These are phyloP conservation scores for Rosa chinensis DNA, from an alignment of 306 rosid species.

Conservation along the genomic window DNA sequence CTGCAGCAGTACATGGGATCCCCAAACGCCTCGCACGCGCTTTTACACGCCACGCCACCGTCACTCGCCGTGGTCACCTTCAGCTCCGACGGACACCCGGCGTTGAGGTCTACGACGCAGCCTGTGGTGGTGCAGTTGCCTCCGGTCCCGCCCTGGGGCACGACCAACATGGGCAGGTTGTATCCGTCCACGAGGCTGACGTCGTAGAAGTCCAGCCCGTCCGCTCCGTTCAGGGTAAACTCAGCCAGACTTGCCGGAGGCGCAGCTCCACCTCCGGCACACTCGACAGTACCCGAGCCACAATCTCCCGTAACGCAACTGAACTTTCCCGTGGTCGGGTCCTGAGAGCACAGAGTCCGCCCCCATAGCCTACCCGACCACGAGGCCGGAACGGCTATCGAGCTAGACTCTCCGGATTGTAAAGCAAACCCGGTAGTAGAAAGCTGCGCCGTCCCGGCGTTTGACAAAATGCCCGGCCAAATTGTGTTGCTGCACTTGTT, in stretches of 20 bases:
- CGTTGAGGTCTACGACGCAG: slow-evolving; percentile 63
- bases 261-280: slow-evolving; percentile 48
- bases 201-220: slow-evolving; percentile 78
- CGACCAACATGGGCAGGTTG: slow-evolving; percentile 69
- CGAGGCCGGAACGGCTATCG: slow-evolving; percentile 41
- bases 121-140: slow-evolving; percentile 75
- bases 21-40: slow-evolving; percentile 91
- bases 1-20: slow-evolving; percentile 80
- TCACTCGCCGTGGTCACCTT: slow-evolving; percentile 24
- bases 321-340: slow-evolving; percentile 52
- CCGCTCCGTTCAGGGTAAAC: slow-evolving; percentile 67
- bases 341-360: slow-evolving; percentile 57
- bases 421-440: slow-evolving; percentile 68
- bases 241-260: slow-evolving; percentile 79
- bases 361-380: slow-evolving; percentile 99
- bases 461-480: slow-evolving; percentile 79
- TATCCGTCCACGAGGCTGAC: slow-evolving; percentile 93
- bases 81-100: slow-evolving; percentile 65
- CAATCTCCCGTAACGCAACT: slow-evolving; percentile 79
- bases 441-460: slow-evolving; percentile 64
- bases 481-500: slow-evolving; percentile 68
- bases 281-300: slow-evolving; percentile 57
- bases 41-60: slow-evolving; percentile 71
- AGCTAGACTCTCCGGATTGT: slow-evolving; percentile 46
- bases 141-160: slow-evolving; percentile 47